Evolutionary conservation across 768 basidiomycete genomes (phyloP).

Genomic region (Tephrocybe rancida): DNA sequence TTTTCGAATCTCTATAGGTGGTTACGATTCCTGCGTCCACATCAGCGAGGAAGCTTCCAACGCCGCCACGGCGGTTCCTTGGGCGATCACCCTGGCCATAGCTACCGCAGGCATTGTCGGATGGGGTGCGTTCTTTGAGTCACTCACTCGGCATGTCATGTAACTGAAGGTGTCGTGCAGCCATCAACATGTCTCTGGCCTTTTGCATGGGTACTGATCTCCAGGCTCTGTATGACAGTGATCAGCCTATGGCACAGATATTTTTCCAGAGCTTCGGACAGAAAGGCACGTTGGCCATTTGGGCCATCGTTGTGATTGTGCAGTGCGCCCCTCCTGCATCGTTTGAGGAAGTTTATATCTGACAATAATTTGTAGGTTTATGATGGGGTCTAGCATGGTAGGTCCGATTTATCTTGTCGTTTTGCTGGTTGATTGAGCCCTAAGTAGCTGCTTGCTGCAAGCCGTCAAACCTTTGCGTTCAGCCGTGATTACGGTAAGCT

Average conservation of each 20-base stretch:
- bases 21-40: constrained; percentile 60
- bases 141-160: not conserved
- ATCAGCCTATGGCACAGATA: constrained; percentile 64
- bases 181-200: constrained; percentile 63
- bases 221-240: constrained; percentile 40
- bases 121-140: constrained; percentile 45
- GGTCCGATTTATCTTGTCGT: not conserved
- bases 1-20: constrained; percentile 22
- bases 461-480: constrained; percentile 72
- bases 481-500: constrained; percentile 58
- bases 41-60: constrained; percentile 76
- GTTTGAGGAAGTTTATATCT: not conserved
- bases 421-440: too few species aligned
- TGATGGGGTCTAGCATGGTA: constrained; percentile 65
- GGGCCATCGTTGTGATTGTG: constrained; percentile 39
- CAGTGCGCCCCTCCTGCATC: constrained; percentile 29
- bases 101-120: constrained; percentile 62
- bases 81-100: constrained; percentile 64
- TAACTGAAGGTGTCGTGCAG: constrained; percentile 23
- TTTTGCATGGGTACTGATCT: constrained; percentile 68
- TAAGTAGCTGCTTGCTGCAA: constrained; percentile 29
- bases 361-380: constrained; percentile 33
- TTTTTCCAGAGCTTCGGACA: constrained; percentile 52
- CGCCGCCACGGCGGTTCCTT: constrained; percentile 71
- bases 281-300: constrained; percentile 36